Conservation (phyloP, 1,284 basidiomycete genomes). For the Microbotryum intermedium region DNA sequence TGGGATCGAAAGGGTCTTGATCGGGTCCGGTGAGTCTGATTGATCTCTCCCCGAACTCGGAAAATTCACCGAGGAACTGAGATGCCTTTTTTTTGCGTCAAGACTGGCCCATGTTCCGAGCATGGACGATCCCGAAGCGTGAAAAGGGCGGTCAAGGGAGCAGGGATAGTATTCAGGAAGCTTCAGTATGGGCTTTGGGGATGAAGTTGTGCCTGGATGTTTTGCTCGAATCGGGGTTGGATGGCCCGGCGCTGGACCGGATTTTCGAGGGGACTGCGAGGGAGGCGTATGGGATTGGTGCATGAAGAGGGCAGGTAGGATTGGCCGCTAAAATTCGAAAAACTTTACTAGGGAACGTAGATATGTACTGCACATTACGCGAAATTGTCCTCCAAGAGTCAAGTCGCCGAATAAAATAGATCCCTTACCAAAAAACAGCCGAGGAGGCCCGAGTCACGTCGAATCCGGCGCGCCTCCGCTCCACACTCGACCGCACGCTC, state of each 20-base stretch:
- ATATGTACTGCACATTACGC: too few relatives aligned
- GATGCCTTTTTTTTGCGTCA: background rate
- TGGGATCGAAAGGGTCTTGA: constrained; percentile 13
- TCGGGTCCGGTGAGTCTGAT: constrained; percentile 21
- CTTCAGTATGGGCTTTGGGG: constrained; percentile 17
- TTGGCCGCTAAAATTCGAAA: too few relatives aligned
- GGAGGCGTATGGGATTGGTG: constrained; percentile 9
- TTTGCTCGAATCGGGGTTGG: constrained; percentile 16
- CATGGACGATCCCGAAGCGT: constrained; percentile 1
- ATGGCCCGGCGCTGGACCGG: constrained; percentile 22
- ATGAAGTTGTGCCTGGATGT: constrained; percentile 21
- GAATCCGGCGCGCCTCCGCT: too few relatives aligned
- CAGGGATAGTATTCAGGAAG: constrained; percentile 1
- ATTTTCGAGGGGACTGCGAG: constrained; percentile 20
- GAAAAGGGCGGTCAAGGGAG: too few relatives aligned
- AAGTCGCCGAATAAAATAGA: too few relatives aligned
- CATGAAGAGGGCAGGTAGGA: too few relatives aligned
- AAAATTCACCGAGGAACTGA: background rate
- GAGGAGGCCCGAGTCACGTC: too few relatives aligned
- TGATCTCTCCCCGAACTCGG: too few relatives aligned
- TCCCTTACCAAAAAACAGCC: too few relatives aligned
- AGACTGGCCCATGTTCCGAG: constrained; percentile 31
- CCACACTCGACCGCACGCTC: too few relatives aligned
- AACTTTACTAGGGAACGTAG: too few relatives aligned
- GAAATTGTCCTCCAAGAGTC: too few relatives aligned